These are phyloP conservation scores for Vanrija humicola DNA, from an alignment of 1,284 basidiomycete genomes.

Conservation along the genomic window DNA sequence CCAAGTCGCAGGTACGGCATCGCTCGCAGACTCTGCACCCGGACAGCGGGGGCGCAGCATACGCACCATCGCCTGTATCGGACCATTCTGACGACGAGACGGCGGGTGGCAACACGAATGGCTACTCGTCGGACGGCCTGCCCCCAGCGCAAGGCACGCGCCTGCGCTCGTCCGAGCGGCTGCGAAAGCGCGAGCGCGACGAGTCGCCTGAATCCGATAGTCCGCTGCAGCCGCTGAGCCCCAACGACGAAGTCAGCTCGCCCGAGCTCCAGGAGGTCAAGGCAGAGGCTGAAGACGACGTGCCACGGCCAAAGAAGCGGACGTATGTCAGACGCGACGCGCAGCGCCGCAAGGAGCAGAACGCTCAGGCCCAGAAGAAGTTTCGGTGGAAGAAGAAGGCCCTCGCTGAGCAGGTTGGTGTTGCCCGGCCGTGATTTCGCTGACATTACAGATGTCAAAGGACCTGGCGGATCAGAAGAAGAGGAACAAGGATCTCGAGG, in stretches of 20 bases:
- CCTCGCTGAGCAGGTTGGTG: constrained; percentile 21
- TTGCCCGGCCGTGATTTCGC: too few relatives aligned
- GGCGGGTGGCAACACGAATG: too few relatives aligned
- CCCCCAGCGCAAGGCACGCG: too few relatives aligned
- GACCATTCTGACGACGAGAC: too few relatives aligned
- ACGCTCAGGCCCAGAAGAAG: constrained; percentile 27
- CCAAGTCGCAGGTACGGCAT: too few relatives aligned
- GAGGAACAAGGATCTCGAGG: too few relatives aligned
- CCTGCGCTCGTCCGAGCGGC: neutral
- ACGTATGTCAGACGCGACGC: constrained; percentile 20
- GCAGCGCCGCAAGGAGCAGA: constrained; percentile 26
- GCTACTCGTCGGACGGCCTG: too few relatives aligned
- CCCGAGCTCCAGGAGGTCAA: neutral
- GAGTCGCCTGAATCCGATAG: neutral
- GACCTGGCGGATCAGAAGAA: neutral
- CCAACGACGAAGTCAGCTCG: neutral
- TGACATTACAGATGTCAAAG: neutral
- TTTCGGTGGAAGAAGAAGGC: constrained; percentile 29
- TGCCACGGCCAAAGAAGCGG: constrained; percentile 7
- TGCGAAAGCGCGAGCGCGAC: neutral
- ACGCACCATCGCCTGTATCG: too few relatives aligned
- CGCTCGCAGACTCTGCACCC: too few relatives aligned
- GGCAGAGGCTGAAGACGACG: neutral
- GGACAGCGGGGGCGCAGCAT: too few relatives aligned
- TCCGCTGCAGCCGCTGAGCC: too few relatives aligned